Conservation (phyloP, 1,284 basidiomycete genomes). For the Rhizopogon hawkerae region DNA sequence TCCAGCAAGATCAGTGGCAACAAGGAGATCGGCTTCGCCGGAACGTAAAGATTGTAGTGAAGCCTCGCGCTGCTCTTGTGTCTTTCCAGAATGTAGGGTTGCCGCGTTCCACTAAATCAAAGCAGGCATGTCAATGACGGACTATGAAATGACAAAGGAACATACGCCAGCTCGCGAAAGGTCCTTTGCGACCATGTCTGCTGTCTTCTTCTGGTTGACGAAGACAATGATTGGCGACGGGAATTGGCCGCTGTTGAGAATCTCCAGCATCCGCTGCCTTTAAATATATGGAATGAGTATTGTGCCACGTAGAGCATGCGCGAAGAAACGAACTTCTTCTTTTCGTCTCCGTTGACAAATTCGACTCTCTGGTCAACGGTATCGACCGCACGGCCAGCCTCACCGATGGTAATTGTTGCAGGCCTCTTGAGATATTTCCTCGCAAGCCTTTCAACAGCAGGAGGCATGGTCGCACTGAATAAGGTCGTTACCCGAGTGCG, state of each 20-base stretch:
- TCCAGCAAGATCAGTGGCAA: constrained; percentile 96
- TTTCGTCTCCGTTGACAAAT: constrained; percentile 87
- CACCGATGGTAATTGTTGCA: constrained; percentile 95
- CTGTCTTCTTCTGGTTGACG: constrained; percentile 99
- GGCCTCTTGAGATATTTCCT: constrained; percentile 90
- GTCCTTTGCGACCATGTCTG: constrained; percentile 92
- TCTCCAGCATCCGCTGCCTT: constrained; percentile 78
- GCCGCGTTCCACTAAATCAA: constrained; percentile 68
- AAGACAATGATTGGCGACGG: constrained; percentile 95
- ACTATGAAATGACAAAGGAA: constrained; percentile 15
- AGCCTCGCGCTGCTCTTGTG: constrained; percentile 93
- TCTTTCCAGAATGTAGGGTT: constrained; percentile 94
- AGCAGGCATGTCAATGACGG: constrained; percentile 4
- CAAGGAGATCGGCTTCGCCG: constrained; percentile 79
- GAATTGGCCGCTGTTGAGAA: constrained; percentile 79
- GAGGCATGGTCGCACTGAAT: constrained; percentile 98
- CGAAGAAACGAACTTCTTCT: constrained; percentile 68
- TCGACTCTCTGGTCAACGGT: constrained; percentile 97
- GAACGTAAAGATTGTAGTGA: constrained; percentile 79
- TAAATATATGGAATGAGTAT: constrained; percentile 10
- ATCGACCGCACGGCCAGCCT: constrained; percentile 94
- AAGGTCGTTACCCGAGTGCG: constrained; percentile 83
- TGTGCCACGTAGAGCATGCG: neutral
- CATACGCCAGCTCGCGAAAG: constrained; percentile 74
- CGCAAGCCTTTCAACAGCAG: constrained; percentile 89